These are phyloP conservation scores for Cordyceps cicadae DNA, from an alignment of 2,329 filamentous ascomycete species.

Conservation along the genomic window DNA sequence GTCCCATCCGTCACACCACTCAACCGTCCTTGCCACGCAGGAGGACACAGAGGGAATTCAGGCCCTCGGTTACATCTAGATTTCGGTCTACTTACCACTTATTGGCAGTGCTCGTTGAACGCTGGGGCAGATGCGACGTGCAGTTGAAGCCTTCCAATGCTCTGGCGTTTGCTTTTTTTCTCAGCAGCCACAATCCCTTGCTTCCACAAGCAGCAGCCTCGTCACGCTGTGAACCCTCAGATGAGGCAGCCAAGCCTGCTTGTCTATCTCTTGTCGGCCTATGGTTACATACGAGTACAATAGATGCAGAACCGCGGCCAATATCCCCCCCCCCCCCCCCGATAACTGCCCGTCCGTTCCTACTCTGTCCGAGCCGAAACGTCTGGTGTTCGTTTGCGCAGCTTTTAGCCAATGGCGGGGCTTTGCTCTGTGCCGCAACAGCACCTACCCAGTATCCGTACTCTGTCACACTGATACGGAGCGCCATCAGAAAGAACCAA, in stretches of 20 bases:
- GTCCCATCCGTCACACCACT: constrained; percentile 1
- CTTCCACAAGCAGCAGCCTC: neutral
- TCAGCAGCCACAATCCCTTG: neutral
- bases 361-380: constrained; percentile 1
- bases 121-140: constrained; percentile 4
- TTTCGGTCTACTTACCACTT: too few species aligned
- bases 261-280: neutral
- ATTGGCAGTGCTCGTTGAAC: neutral
- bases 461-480: neutral
- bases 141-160: neutral
- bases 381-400: neutral
- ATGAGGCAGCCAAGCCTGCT: neutral
- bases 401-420: neutral
- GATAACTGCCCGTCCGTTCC: neutral
- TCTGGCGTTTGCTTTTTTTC: neutral
- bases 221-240: neutral
- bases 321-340: neutral
- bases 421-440: neutral
- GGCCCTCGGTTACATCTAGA: neutral
- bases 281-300: neutral
- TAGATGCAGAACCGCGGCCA: neutral
- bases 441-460: neutral
- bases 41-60: too few species aligned
- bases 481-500: neutral
- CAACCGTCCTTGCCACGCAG: neutral